Percentiles rank a stretch among this genome's conserved stretches.
These are phyloP conservation scores for Hymenoscyphus occultus DNA, from an alignment of 2,329 filamentous ascomycete species.

Conservation along the genomic window DNA sequence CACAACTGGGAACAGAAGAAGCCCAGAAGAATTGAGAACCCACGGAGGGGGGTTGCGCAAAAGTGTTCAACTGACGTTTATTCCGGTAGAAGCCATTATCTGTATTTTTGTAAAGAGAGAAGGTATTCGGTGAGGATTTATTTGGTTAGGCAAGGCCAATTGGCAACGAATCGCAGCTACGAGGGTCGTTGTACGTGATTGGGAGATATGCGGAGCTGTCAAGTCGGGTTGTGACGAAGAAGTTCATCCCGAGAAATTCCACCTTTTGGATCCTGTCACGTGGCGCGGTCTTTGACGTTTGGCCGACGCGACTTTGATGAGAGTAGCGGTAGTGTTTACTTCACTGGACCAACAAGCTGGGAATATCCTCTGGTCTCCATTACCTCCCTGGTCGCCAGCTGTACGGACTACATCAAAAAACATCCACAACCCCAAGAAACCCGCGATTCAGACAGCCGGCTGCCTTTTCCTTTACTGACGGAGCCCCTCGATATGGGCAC, in stretches of 20 bases:
- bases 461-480: background rate
- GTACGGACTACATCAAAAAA: background rate
- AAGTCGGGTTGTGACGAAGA: slow-evolving; percentile 21
- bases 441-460: background rate
- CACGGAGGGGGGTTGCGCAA: slow-evolving; percentile 15
- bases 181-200: slow-evolving; percentile 21
- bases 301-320: slow-evolving; percentile 5
- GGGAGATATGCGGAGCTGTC: slow-evolving; percentile 26
- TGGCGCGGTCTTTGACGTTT: background rate
- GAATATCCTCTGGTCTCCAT: background rate
- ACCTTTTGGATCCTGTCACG: background rate
- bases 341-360: background rate
- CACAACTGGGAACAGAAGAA: slow-evolving; percentile 1
- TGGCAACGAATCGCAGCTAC: slow-evolving; percentile 28
- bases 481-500: slow-evolving; percentile 31
- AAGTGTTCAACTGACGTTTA: slow-evolving; percentile 46
- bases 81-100: slow-evolving; percentile 45
- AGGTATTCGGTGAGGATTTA: slow-evolving; percentile 15
- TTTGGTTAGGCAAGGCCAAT: slow-evolving; percentile 28
- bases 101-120: slow-evolving; percentile 17
- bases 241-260: slow-evolving; percentile 16
- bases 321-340: background rate
- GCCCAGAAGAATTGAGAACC: background rate
- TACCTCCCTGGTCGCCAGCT: background rate
- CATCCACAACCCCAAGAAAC: background rate